Conservation (phyloP, 2,329 filamentous ascomycete species). For the Blumeriella jaapii region DNA sequence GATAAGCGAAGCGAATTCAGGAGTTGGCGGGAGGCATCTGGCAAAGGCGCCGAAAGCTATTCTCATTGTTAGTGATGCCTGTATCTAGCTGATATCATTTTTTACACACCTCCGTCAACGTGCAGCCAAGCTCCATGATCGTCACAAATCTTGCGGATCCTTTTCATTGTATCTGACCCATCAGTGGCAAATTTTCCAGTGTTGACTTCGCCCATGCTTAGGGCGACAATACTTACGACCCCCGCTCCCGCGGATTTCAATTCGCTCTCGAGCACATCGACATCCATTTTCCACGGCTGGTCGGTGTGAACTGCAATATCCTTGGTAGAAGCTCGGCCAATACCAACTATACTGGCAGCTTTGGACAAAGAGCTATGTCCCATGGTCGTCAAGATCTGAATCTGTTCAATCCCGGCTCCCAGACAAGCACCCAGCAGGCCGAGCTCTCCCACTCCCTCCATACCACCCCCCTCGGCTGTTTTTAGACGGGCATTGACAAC, state of each 20-base stretch:
- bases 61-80: neutral
- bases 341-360: slow-evolving; percentile 69
- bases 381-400: slow-evolving; percentile 71
- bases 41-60: slow-evolving; percentile 76
- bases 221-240: slow-evolving; percentile 60
- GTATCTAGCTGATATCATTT: neutral
- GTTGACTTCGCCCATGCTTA: slow-evolving; percentile 88
- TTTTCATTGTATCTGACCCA: slow-evolving; percentile 33
- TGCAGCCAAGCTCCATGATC: slow-evolving; percentile 74
- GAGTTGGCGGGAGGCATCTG: slow-evolving; percentile 45
- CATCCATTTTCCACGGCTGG: slow-evolving; percentile 58
- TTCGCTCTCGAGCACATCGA: slow-evolving; percentile 50
- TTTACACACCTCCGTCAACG: slow-evolving; percentile 57
- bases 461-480: slow-evolving; percentile 18
- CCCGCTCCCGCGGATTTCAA: slow-evolving; percentile 36
- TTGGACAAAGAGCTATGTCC: slow-evolving; percentile 79
- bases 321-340: slow-evolving; percentile 59
- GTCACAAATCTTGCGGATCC: slow-evolving; percentile 59
- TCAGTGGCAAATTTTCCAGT: slow-evolving; percentile 67
- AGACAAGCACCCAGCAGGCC: slow-evolving; percentile 59
- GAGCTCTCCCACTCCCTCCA: slow-evolving; percentile 56
- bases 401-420: slow-evolving; percentile 48
- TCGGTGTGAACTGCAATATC: slow-evolving; percentile 40
- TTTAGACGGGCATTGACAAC: slow-evolving; percentile 35
- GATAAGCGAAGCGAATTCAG: slow-evolving; percentile 44